Conservation (phyloP, 2,329 filamentous ascomycete genomes). For the Fusarium piperis region DNA sequence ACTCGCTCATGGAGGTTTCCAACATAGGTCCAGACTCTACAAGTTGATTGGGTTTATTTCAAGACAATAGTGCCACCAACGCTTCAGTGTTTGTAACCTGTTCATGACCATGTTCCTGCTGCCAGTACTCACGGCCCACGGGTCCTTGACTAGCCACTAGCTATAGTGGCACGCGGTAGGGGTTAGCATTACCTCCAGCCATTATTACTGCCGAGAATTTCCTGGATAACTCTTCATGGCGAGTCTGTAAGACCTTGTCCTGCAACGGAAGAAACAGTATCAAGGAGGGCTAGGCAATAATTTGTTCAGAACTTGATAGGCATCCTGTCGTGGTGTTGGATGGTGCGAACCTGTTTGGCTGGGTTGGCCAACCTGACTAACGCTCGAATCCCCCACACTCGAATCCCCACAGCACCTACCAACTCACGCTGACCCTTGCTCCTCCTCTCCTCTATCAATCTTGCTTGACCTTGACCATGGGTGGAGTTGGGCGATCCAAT, state of each 20-base stretch:
- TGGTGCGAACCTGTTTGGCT: neutral
- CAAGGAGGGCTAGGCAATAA: neutral
- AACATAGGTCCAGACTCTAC: neutral
- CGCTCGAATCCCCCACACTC: neutral
- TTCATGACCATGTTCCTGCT: neutral
- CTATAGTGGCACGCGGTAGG: neutral
- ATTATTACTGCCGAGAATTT: neutral
- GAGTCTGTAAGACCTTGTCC: neutral
- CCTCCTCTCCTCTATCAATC: neutral
- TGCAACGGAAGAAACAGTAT: neutral
- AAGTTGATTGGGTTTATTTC: neutral
- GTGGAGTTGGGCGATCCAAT: constrained; percentile 1
- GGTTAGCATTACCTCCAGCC: neutral
- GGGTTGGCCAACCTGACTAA: neutral
- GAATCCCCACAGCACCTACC: neutral
- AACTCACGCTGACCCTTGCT: neutral
- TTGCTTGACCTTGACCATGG: neutral
- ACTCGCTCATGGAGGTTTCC: too few relatives aligned
- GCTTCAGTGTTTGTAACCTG: neutral
- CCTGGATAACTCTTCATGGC: neutral
- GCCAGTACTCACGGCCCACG: neutral
- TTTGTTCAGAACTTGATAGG: neutral
- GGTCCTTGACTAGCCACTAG: neutral
- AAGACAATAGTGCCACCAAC: neutral
- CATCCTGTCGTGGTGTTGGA: neutral